A percentile compares a stretch with the other conserved stretches of the same genome.
phyloP scores from a whole-genome alignment of 148 eudicot genomes.

The Oxyria digyna region DNA sequence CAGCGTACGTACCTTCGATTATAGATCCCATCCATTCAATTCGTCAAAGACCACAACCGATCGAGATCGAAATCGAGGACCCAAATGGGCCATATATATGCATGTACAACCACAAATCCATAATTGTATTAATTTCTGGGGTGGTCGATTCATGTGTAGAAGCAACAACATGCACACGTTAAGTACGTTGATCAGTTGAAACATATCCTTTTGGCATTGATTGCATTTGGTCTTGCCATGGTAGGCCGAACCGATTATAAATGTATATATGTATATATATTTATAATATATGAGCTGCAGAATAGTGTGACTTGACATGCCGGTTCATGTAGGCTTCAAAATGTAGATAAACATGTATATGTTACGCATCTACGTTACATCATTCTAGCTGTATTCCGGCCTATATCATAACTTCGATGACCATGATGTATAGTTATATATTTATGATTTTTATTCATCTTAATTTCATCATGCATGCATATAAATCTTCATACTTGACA shows the following conservation, averaged over 20 bases:
- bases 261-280: not conserved
- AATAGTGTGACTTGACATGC: constrained; percentile 4
- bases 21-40: not conserved
- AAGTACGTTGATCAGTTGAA: too few relatives aligned
- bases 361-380: not conserved
- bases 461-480: not conserved
- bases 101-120: too few relatives aligned
- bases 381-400: not conserved
- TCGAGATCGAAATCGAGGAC: not conserved
- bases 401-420: not conserved
- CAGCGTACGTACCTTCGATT: not conserved
- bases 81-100: not conserved
- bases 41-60: not conserved
- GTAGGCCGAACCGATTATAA: not conserved
- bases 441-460: not conserved
- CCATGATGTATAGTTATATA: not conserved
- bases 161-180: not conserved
- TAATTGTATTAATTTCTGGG: not conserved
- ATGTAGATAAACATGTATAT: not conserved
- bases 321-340: constrained; percentile 3
- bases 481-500: too few relatives aligned
- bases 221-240: not conserved
- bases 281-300: not conserved
- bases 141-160: not conserved
- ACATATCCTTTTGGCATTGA: not conserved